A percentile compares a stretch with the other conserved stretches of the same genome.
Conservation (phyloP, 2,329 filamentous ascomycete species). For the Xylariomycetidae sp. region DNA sequence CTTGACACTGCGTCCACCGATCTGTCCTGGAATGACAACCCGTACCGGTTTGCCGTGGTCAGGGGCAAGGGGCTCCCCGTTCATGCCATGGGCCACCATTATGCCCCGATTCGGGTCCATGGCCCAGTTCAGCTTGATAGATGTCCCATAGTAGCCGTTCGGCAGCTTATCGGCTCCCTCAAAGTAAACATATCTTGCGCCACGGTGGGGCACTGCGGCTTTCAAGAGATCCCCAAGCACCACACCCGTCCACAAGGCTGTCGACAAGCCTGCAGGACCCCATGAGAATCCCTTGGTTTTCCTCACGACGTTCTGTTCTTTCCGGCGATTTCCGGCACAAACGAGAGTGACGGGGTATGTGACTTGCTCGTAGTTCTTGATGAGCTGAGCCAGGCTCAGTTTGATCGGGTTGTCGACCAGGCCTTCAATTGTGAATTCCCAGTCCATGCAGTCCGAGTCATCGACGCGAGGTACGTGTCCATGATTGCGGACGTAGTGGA, state of each 20-base stretch:
- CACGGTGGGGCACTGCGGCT: conserved; percentile 59
- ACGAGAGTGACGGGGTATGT: conserved; percentile 86
- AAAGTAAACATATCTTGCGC: conserved; percentile 80
- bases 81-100: conserved; percentile 87
- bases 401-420: conserved; percentile 71
- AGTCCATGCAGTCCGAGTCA: conserved; percentile 66
- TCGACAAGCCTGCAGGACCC: conserved; percentile 83
- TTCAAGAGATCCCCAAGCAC: conserved; percentile 65
- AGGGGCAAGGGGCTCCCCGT: conserved; percentile 70
- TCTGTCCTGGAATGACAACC: conserved; percentile 82
- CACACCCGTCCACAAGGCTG: conserved; percentile 81
- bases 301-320: conserved; percentile 85
- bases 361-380: conserved; percentile 70
- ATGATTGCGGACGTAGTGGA: conserved; percentile 92
- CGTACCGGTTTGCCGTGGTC: conserved; percentile 84
- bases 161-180: conserved; percentile 84
- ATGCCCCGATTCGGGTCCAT: conserved; percentile 78
- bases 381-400: conserved; percentile 65
- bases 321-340: conserved; percentile 84
- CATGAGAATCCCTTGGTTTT: conserved; percentile 94
- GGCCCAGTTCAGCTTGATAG: conserved; percentile 81
- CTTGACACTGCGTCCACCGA: conserved; percentile 87
- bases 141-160: conserved; percentile 85
- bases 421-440: conserved; percentile 80
- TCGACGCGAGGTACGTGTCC: conserved; percentile 71